These are phyloP conservation scores for Barnettozyma wickerhamii DNA, from an alignment of 805 yeast genomes.

Conservation along the genomic window DNA sequence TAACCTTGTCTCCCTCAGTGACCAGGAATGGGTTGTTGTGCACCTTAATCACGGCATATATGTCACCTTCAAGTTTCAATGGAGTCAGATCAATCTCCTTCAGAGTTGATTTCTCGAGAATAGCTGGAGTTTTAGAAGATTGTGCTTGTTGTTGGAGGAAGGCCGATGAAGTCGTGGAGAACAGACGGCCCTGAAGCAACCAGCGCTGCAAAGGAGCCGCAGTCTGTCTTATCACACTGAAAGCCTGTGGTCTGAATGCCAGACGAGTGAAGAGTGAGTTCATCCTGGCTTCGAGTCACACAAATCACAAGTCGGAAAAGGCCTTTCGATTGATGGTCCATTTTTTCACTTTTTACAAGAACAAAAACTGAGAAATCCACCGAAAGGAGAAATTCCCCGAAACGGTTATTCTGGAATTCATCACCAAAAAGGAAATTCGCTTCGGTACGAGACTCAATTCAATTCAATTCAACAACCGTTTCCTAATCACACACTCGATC, in stretches of 20 bases:
- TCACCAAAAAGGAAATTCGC: too few relatives aligned
- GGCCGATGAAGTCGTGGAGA: slow-evolving; percentile 1
- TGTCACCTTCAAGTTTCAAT: slow-evolving; percentile 58
- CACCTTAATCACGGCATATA: slow-evolving; percentile 79
- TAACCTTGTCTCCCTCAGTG: slow-evolving; percentile 83
- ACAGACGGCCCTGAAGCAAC: neutral
- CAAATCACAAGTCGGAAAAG: too few relatives aligned
- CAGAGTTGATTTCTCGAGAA: slow-evolving; percentile 4
- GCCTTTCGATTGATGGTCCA: neutral
- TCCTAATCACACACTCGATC: too few relatives aligned
- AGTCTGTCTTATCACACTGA: neutral
- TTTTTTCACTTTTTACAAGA: neutral
- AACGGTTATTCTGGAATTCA: neutral
- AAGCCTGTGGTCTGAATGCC: neutral
- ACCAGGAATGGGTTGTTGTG: slow-evolving; percentile 85
- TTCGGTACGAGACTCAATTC: too few relatives aligned
- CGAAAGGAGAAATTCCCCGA: neutral
- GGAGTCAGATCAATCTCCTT: slow-evolving; percentile 44
- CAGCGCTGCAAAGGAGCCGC: neutral
- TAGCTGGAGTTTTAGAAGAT: slow-evolving; percentile 1
- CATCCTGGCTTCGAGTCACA: neutral
- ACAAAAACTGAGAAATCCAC: slow-evolving; percentile 1
- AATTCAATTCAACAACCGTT: too few relatives aligned
- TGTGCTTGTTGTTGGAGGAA: slow-evolving; percentile 1
- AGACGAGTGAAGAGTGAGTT: slow-evolving; percentile 6